A percentile compares a stretch with the other conserved stretches of the same genome.
Evolutionary conservation across 2,329 filamentous ascomycete species (phyloP).

Genomic region (Cytospora piceae): DNA sequence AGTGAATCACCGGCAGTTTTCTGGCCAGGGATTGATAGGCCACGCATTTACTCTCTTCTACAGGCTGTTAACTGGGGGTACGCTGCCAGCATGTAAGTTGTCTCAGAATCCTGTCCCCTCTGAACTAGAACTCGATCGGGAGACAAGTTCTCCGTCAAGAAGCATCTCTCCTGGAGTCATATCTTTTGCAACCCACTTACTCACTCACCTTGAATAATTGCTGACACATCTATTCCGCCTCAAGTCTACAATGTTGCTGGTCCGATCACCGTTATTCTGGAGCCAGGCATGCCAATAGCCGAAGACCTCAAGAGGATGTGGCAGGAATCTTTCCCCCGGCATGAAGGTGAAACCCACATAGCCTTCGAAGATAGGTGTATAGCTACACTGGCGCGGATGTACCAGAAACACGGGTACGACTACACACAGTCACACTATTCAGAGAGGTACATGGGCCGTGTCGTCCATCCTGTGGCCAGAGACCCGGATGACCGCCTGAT

Average conservation of each 20-base stretch:
- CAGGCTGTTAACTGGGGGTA: background rate
- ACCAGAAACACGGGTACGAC: background rate
- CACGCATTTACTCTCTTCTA: background rate
- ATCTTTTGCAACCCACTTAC: no score
- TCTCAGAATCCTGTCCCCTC: background rate
- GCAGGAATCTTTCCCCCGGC: background rate
- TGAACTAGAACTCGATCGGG: background rate
- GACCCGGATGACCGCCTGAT: background rate
- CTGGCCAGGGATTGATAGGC: background rate
- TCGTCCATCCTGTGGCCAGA: background rate
- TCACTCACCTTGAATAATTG: background rate
- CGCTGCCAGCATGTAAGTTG: background rate
- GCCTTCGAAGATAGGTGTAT: background rate
- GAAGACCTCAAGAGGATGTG: background rate
- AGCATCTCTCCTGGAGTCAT: background rate
- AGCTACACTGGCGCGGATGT: background rate
- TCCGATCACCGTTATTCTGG: background rate
- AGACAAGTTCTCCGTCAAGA: background rate
- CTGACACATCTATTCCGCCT: background rate
- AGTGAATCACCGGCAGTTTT: background rate
- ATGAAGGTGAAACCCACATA: background rate
- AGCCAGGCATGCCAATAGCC: background rate
- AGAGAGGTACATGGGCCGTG: background rate
- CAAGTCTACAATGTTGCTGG: background rate
- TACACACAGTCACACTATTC: accelerated